These are phyloP conservation scores for Epicoccum nigrum DNA, from an alignment of 2,329 filamentous ascomycete genomes.

Conservation along the genomic window DNA sequence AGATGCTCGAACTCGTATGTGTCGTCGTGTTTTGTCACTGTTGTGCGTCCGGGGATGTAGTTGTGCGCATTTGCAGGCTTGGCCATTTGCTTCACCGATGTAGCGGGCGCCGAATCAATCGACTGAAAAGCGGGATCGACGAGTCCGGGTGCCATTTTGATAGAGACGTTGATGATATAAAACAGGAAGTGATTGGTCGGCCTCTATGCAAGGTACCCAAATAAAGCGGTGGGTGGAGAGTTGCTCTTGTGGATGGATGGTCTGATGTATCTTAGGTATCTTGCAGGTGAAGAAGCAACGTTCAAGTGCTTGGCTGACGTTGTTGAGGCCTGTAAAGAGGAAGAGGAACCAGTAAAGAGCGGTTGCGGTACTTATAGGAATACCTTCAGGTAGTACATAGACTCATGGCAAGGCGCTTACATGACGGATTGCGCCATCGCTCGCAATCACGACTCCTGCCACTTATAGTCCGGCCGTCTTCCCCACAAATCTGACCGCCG, in stretches of 20 bases:
- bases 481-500: constrained; percentile 17
- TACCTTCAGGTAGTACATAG: constrained; percentile 4
- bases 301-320: neutral
- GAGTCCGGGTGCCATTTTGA: constrained; percentile 43
- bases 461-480: constrained; percentile 7
- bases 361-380: constrained; percentile 20
- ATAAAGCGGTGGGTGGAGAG: constrained; percentile 3
- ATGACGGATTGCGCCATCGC: constrained; percentile 44
- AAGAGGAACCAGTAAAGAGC: neutral
- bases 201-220: constrained; percentile 10
- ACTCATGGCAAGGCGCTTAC: constrained; percentile 19
- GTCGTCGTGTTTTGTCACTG: constrained; percentile 52
- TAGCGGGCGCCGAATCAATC: constrained; percentile 10
- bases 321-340: neutral
- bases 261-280: neutral
- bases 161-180: constrained; percentile 1
- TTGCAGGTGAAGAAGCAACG: neutral
- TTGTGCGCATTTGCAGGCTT: constrained; percentile 38
- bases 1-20: constrained; percentile 60
- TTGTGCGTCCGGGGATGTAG: constrained; percentile 58
- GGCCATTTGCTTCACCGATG: constrained; percentile 19
- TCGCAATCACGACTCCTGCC: constrained; percentile 36
- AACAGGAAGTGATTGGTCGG: neutral
- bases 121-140: constrained; percentile 35
- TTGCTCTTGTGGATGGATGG: neutral